Conservation (phyloP, 2,329 filamentous ascomycete genomes). For the Colletotrichum echinochloae region DNA sequence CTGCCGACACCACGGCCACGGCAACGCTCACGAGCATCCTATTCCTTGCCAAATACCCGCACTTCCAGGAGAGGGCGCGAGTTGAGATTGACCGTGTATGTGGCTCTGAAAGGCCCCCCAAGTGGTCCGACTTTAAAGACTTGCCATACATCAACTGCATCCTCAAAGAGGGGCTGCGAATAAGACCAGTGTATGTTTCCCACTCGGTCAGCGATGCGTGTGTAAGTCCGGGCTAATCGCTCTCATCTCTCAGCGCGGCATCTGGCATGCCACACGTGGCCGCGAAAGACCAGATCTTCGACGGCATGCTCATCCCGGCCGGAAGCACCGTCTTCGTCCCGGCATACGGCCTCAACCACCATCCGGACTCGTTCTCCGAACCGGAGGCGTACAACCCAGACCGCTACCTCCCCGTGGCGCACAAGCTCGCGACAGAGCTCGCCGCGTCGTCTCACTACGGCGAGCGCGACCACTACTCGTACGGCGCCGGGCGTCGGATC, state of each 20-base stretch:
- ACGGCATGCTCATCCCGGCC: slow-evolving; percentile 55
- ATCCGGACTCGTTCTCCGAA: slow-evolving; percentile 43
- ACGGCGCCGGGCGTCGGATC: slow-evolving; percentile 60
- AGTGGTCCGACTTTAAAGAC: slow-evolving; percentile 51
- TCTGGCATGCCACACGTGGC: slow-evolving; percentile 9
- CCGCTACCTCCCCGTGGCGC: slow-evolving; percentile 44
- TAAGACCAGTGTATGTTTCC: slow-evolving; percentile 50
- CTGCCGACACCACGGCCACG: slow-evolving; percentile 51
- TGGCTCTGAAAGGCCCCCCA: slow-evolving; percentile 51
- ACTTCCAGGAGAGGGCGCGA: slow-evolving; percentile 55
- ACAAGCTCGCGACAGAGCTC: slow-evolving; percentile 46
- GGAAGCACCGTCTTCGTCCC: slow-evolving; percentile 53
- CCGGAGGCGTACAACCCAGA: slow-evolving; percentile 49
- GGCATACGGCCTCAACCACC: slow-evolving; percentile 51
- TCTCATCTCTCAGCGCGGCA: background rate
- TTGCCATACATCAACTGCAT: slow-evolving; percentile 56
- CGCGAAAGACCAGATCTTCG: slow-evolving; percentile 51
- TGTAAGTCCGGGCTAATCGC: background rate
- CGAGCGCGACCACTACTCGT: slow-evolving; percentile 58
- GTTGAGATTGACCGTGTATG: slow-evolving; percentile 55
- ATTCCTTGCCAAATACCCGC: slow-evolving; percentile 56
- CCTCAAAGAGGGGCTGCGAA: slow-evolving; percentile 57
- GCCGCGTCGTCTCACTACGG: slow-evolving; percentile 43
- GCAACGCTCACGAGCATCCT: slow-evolving; percentile 52
- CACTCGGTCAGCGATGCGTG: background rate